phyloP scores from a whole-genome alignment of 257 asterid genomes.

The Lavandula angustifolia region DNA sequence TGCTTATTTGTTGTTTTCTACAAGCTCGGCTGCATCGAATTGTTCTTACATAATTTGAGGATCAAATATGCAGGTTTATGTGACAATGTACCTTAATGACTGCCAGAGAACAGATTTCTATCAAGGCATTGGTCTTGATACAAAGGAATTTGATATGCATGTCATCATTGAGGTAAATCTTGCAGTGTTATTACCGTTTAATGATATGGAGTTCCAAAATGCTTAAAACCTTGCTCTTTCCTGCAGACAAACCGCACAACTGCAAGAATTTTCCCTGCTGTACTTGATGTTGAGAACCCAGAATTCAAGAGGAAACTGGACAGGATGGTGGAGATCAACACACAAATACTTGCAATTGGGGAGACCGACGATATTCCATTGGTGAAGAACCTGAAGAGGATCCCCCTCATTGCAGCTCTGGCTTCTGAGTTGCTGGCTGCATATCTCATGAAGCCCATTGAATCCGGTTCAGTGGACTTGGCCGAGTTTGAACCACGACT shows the following conservation, averaged over 20 bases:
- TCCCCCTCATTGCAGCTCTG: conserved; percentile 83
- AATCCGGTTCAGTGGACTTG: conserved; percentile 90
- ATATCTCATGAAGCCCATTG: conserved; percentile 93
- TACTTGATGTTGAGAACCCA: conserved; percentile 89
- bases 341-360: conserved; percentile 64
- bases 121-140: conserved; percentile 92
- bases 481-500: conserved; percentile 87
- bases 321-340: conserved; percentile 84
- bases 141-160: conserved; percentile 96
- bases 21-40: conserved; percentile 33
- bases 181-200: neutral
- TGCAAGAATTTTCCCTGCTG: conserved; percentile 96
- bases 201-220: neutral
- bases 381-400: conserved; percentile 87
- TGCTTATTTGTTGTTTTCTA: conserved; percentile 33
- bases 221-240: neutral
- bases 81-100: conserved; percentile 91
- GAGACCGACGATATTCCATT: conserved; percentile 63
- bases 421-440: conserved; percentile 84
- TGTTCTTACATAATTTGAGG: conserved; percentile 18
- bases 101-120: conserved; percentile 83
- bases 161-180: conserved; percentile 86
- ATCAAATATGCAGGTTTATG: conserved; percentile 69
- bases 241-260: conserved; percentile 89
- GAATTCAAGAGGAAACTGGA: conserved; percentile 94